A percentile compares a stretch with the other conserved stretches of the same genome.
phyloP scores from a whole-genome alignment of 208 protist species.

The Borovskyia barvae region DNA sequence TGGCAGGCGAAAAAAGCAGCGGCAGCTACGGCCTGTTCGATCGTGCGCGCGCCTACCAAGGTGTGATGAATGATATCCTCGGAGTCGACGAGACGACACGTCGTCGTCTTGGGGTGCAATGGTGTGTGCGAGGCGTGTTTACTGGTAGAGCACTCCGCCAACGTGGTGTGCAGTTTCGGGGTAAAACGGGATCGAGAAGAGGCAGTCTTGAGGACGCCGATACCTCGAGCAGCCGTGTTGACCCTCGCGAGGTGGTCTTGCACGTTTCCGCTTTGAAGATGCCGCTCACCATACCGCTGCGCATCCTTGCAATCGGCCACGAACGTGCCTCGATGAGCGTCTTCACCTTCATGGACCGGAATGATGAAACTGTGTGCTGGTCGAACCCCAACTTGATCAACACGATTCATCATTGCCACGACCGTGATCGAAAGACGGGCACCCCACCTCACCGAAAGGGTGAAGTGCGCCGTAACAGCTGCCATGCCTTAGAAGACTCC shows the following conservation, averaged over 20 bases:
- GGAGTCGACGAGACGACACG: conserved; percentile 8
- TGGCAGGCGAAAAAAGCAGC: too few relatives aligned
- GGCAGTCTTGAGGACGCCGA: neutral
- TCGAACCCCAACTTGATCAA: conserved; percentile 39
- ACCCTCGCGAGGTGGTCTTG: conserved; percentile 28
- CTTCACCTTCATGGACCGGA: conserved; percentile 31
- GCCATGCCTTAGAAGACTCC: neutral
- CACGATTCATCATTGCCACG: conserved; percentile 11
- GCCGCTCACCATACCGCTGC: conserved; percentile 15
- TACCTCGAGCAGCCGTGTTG: neutral
- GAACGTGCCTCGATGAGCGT: conserved; percentile 41
- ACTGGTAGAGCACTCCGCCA: neutral
- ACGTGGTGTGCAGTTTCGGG: neutral
- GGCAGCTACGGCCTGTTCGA: conserved; percentile 6
- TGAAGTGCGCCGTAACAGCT: neutral
- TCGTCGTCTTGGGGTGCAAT: conserved; percentile 12
- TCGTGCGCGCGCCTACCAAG: conserved; percentile 8
- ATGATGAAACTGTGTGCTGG: conserved; percentile 34
- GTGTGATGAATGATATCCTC: conserved; percentile 21
- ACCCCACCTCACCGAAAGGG: neutral
- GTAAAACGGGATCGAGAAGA: neutral
- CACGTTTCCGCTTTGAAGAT: conserved; percentile 21
- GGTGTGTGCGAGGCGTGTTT: conserved; percentile 19
- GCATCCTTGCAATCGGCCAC: conserved; percentile 43
- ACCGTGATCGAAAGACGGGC: neutral